Percentiles rank a stretch among this genome's conserved stretches.
These are phyloP conservation scores for Pilobolus umbonatus DNA, from an alignment of 192 early-diverging fungal species.

Conservation along the genomic window DNA sequence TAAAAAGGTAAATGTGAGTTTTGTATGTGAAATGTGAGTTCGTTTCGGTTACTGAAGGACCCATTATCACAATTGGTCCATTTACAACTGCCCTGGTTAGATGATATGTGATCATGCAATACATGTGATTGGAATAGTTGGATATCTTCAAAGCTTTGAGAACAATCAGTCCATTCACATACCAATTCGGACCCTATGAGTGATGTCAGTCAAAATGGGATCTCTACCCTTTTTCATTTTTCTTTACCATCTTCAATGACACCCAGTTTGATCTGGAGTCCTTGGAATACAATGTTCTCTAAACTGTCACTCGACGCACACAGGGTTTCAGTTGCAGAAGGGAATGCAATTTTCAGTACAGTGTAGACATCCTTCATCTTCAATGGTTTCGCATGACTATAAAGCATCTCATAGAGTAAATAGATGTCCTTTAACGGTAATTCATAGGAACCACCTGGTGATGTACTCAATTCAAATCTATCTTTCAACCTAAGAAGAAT, in stretches of 20 bases:
- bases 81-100: conserved; percentile 4
- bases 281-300: conserved; percentile 19
- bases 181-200: conserved; percentile 22
- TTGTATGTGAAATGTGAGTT: conserved; percentile 2
- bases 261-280: conserved; percentile 27
- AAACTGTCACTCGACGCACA: neutral
- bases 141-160: conserved; percentile 34
- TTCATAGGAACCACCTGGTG: conserved; percentile 25
- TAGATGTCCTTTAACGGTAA: conserved; percentile 42
- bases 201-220: neutral
- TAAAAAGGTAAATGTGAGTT: neutral
- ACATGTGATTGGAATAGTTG: conserved; percentile 44
- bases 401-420: conserved; percentile 45
- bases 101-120: conserved; percentile 41
- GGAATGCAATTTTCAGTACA: conserved; percentile 36
- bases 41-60: neutral
- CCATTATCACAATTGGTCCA: neutral
- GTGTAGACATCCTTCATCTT: conserved; percentile 28
- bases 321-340: neutral
- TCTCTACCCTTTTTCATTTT: neutral
- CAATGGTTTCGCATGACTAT: conserved; percentile 32
- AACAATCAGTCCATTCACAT: conserved; percentile 51
- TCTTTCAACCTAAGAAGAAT: conserved; percentile 41
- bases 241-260: conserved; percentile 31
- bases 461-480: conserved; percentile 39